These are phyloP conservation scores for Eucalyptus regnans DNA, from an alignment of 345 rosid genomes.

Conservation along the genomic window DNA sequence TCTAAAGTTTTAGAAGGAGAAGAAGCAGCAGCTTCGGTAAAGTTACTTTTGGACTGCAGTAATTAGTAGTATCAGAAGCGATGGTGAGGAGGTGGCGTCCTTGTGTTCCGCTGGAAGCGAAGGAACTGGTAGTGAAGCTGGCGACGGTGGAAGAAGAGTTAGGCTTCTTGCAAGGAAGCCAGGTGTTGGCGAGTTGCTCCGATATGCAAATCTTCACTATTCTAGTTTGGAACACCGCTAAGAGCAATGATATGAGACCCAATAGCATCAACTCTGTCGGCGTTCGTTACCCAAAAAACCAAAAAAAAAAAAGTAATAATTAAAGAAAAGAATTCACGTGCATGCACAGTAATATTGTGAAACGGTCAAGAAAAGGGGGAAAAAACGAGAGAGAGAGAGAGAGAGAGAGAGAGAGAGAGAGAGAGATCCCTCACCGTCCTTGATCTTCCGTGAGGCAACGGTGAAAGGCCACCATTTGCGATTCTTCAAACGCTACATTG, in stretches of 20 bases:
- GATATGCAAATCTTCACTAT: constrained; percentile 46
- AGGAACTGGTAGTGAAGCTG: constrained; percentile 22
- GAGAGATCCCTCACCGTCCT: constrained; percentile 41
- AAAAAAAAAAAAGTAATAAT: background rate
- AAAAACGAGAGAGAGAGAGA: no score
- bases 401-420: no score
- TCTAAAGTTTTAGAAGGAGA: background rate
- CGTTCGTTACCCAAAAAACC: background rate
- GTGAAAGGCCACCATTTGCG: constrained; percentile 45
- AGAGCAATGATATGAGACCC: constrained; percentile 72
- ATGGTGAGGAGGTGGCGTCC: constrained; percentile 45
- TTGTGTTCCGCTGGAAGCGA: background rate
- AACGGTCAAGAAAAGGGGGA: no score
- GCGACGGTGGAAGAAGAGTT: constrained; percentile 2
- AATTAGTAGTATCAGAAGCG: background rate
- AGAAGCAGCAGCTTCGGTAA: no score
- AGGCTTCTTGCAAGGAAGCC: constrained; percentile 43
- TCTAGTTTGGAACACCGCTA: constrained; percentile 40
- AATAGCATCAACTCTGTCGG: constrained; percentile 76
- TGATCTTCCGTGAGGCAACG: constrained; percentile 66
- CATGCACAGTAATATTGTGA: no score
- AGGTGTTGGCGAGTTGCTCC: constrained; percentile 14
- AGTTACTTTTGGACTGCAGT: constrained; percentile 21
- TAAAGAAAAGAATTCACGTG: background rate
- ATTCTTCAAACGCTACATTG: constrained; percentile 31